phyloP scores from a whole-genome alignment of 257 asterid species.

The Solanum paucissectum region DNA sequence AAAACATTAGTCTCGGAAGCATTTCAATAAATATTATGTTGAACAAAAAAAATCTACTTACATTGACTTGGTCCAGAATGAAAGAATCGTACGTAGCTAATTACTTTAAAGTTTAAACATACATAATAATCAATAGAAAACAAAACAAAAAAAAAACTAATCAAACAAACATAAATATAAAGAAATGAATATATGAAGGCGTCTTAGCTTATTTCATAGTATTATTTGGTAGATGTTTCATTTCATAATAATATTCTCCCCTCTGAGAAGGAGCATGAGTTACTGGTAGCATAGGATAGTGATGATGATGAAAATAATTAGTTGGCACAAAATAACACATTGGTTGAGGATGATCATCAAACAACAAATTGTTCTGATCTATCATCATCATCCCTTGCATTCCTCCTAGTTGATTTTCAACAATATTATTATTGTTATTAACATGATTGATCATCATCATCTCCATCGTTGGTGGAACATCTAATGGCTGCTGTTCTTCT shows the following conservation, averaged over 20 bases:
- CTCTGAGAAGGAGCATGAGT: not conserved
- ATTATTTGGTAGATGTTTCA: not conserved
- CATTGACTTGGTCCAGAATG: not conserved
- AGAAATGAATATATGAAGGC: not conserved
- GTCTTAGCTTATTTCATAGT: not conserved
- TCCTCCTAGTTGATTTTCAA: not conserved
- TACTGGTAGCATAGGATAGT: not conserved
- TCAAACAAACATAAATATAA: not conserved
- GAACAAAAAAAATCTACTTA: not conserved
- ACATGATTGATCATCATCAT: not conserved
- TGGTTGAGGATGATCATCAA: not conserved
- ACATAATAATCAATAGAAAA: not conserved
- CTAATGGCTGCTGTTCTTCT: not conserved
- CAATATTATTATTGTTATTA: not conserved
- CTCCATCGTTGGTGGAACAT: not conserved
- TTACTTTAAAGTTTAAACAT: not conserved
- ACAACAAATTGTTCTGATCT: not conserved
- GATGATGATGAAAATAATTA: not conserved
- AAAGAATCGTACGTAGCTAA: not conserved
- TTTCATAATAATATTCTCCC: not conserved
- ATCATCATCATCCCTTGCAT: not conserved
- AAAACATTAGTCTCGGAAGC: not conserved
- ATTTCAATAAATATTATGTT: not conserved
- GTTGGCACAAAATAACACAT: not conserved
- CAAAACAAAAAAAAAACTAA: not conserved